Evolutionary conservation across 1,139 yeast genomes (phyloP), one percentile per base, ranked within the genome.

Genomic region (Saccharomycopsis crataegensis): DNA sequence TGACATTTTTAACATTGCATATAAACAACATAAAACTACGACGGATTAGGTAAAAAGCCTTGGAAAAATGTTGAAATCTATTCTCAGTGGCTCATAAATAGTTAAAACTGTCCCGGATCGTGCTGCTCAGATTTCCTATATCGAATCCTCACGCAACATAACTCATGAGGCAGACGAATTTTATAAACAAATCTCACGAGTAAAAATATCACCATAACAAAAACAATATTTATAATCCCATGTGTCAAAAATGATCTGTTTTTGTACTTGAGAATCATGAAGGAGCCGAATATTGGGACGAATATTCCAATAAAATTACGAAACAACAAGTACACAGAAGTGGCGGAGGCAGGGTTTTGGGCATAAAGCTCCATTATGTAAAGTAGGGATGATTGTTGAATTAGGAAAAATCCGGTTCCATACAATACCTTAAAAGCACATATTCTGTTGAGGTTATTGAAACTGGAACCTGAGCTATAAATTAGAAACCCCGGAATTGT

Each of bases 351-450:
- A 3, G 51, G 40, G 16, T 52, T 44, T 33, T 42, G 36, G 11
- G 48, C 53, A 38, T 54, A 54, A 14, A 54, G 32, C 28, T 51
- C 55, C 57, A 54, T 52, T 11, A 54, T 32, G 43, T 54, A 54
- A 7, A 54, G 28, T 14, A 51, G 17, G 4, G 43, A 33, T 14
- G 57, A 54, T 38, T 54, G 57, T 17, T 54, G 57, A 2, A 50
- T 31, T 28, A 54, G 28, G 40, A 52, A 54, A 32, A 43, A 51
- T 2, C 55, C 54, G 3, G 57, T 47, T 7, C 57, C 57, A 12
- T 54, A 55, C 9, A 54, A 41, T n/a, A 51, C 11, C 14, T 48
- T 41, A 7, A 38, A 52, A 12, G 43, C 34, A n/a, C 44, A 38
- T 16, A 54, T 48, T 34, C 12, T n/a, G 8, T 11, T 42, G 8